phyloP scores from a whole-genome alignment of 345 rosid genomes.

The Citrus inodora region DNA sequence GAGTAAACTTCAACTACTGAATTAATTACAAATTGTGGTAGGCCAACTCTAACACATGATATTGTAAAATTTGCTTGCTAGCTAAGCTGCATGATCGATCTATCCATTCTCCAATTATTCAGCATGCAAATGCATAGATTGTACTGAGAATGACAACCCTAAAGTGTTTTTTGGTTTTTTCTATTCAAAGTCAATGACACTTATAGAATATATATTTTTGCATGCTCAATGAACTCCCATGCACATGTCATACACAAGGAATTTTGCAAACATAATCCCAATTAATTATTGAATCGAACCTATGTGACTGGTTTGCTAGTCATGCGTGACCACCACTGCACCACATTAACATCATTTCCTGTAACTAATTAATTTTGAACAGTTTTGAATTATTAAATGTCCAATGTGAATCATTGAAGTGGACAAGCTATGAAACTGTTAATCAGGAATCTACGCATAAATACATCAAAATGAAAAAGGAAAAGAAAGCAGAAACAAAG shows the following conservation, averaged over 20 bases:
- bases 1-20: not conserved
- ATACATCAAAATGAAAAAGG: too few relatives aligned
- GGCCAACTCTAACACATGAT: constrained; percentile 11
- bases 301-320: not conserved
- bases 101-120: constrained; percentile 22
- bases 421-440: not conserved
- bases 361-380: not conserved
- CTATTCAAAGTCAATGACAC: constrained; percentile 18
- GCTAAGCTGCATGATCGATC: not conserved
- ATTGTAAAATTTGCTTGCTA: not conserved
- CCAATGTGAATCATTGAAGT: not conserved
- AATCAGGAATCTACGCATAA: not conserved
- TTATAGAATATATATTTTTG: not conserved
- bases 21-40: constrained; percentile 9
- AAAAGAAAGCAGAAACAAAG: too few relatives aligned
- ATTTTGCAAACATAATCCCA: not conserved
- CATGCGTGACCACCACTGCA: not conserved
- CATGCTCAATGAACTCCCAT: not conserved
- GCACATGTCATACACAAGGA: constrained; percentile 11
- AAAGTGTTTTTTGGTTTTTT: constrained; percentile 13
- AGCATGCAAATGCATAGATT: constrained; percentile 19
- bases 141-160: constrained; percentile 24
- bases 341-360: not conserved
- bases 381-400: not conserved
- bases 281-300: not conserved